phyloP scores from a whole-genome alignment of 208 protist genomes.

The Giardia muris region DNA sequence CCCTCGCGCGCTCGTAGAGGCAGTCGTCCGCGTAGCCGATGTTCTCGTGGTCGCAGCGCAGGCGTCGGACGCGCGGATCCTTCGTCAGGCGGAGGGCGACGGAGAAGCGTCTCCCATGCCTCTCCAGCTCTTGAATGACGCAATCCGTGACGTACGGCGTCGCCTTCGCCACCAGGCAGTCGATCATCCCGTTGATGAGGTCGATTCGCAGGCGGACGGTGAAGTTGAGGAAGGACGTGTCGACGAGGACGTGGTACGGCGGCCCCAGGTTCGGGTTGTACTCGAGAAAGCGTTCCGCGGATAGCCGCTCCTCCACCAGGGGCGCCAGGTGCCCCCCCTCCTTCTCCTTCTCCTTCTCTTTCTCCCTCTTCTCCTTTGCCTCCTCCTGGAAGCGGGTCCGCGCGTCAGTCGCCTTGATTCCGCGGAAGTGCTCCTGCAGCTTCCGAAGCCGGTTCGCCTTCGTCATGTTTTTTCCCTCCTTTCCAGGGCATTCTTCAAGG shows the following conservation, averaged over 20 bases:
- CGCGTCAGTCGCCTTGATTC: not conserved
- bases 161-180: constrained; percentile 36
- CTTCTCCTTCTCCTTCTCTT: not conserved
- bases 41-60: constrained; percentile 32
- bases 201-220: constrained; percentile 32
- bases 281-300: constrained; percentile 29
- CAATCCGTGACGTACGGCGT: constrained; percentile 41
- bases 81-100: constrained; percentile 37
- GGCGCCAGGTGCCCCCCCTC: too few relatives aligned
- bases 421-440: not conserved
- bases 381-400: not conserved
- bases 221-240: constrained; percentile 41
- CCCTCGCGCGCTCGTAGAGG: constrained; percentile 17
- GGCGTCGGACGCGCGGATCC: constrained; percentile 35
- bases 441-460: not conserved
- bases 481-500: too few relatives aligned
- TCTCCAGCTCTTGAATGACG: constrained; percentile 39
- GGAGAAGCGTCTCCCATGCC: constrained; percentile 31
- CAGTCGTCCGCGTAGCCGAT: constrained; percentile 44
- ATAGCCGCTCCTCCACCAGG: not conserved
- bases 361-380: not conserved
- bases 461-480: too few relatives aligned
- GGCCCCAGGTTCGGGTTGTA: constrained; percentile 28
- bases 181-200: constrained; percentile 34
- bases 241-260: constrained; percentile 38